A percentile compares a stretch with the other conserved stretches of the same genome.
Conservation (phyloP, 2,329 filamentous ascomycete species). For the Alternaria infectoria region DNA sequence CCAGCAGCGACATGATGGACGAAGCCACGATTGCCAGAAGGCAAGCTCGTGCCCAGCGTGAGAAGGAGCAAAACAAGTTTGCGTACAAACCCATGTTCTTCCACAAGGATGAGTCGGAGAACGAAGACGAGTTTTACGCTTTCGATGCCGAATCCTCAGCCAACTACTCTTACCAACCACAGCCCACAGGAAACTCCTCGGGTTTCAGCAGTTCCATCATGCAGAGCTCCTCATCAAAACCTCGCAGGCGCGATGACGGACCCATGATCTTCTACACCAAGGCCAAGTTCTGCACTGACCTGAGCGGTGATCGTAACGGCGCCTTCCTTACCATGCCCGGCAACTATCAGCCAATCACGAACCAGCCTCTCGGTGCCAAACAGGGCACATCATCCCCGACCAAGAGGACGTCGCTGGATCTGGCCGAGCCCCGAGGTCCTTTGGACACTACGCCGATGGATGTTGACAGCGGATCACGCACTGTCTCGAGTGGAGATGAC, state of each 20-base stretch:
- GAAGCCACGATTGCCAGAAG: slow-evolving; percentile 25
- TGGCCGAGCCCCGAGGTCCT: slow-evolving; percentile 34
- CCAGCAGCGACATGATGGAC: slow-evolving; percentile 24
- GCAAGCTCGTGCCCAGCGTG: slow-evolving; percentile 25
- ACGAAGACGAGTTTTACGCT: slow-evolving; percentile 47
- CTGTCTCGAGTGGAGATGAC: slow-evolving; percentile 35
- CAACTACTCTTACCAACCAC: slow-evolving; percentile 37
- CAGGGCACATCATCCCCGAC: neutral
- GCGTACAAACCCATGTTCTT: slow-evolving; percentile 58
- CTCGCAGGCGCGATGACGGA: slow-evolving; percentile 67
- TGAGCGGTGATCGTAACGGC: slow-evolving; percentile 66
- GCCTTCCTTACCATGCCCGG: slow-evolving; percentile 23
- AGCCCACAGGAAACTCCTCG: slow-evolving; percentile 47
- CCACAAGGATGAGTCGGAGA: slow-evolving; percentile 52
- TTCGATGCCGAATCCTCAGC: slow-evolving; percentile 35
- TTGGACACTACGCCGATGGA: slow-evolving; percentile 31
- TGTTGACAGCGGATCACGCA: slow-evolving; percentile 40
- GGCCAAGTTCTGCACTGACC: slow-evolving; percentile 79
- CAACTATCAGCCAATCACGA: slow-evolving; percentile 40
- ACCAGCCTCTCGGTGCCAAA: slow-evolving; percentile 41
- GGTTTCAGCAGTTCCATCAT: slow-evolving; percentile 55
- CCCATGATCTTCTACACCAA: slow-evolving; percentile 85
- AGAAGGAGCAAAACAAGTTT: slow-evolving; percentile 44
- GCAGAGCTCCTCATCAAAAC: slow-evolving; percentile 54
- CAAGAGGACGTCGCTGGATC: slow-evolving; percentile 24